These are phyloP conservation scores for Xylariaceae sp. DNA, from an alignment of 2,329 filamentous ascomycete genomes.

Conservation along the genomic window DNA sequence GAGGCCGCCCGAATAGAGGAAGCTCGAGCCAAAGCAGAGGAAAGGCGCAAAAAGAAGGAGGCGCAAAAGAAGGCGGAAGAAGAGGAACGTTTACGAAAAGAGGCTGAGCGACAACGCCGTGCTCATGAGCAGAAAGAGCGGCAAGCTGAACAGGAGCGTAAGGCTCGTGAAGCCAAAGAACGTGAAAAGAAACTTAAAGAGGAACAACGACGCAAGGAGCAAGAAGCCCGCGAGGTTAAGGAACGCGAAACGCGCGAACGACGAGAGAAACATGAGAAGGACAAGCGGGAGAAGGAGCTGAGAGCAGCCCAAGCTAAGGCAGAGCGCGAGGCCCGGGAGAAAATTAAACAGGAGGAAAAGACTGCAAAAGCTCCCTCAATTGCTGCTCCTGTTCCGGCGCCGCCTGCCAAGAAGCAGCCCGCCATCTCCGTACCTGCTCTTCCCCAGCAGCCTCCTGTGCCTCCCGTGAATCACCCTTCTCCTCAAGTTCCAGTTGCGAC, in stretches of 20 bases:
- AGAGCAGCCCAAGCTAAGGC: constrained; percentile 39
- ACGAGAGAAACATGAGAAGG: constrained; percentile 53
- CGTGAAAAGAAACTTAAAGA: constrained; percentile 80
- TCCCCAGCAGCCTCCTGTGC: constrained; percentile 56
- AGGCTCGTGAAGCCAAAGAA: constrained; percentile 72
- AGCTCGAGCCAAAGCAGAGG: constrained; percentile 74
- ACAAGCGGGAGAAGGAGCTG: constrained; percentile 55
- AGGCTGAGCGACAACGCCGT: constrained; percentile 75
- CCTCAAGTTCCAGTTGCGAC: constrained; percentile 75
- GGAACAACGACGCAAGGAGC: constrained; percentile 74
- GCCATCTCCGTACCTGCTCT: constrained; percentile 44
- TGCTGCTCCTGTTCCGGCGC: constrained; percentile 37
- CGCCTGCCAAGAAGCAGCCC: constrained; percentile 41
- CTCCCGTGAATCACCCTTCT: constrained; percentile 59
- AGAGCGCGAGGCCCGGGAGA: constrained; percentile 44
- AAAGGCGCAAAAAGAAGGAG: constrained; percentile 87
- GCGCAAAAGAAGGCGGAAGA: constrained; percentile 86
- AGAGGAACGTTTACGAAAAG: constrained; percentile 77
- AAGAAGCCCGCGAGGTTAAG: constrained; percentile 65
- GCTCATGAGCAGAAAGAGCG: constrained; percentile 79
- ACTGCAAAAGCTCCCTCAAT: constrained; percentile 38
- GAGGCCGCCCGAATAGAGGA: constrained; percentile 79
- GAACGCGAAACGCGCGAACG: constrained; percentile 57
- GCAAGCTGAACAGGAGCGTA: constrained; percentile 80
- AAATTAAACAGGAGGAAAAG: constrained; percentile 42